These are phyloP conservation scores for Wickerhamiella azymoides DNA, from an alignment of 805 yeast genomes.

Conservation along the genomic window DNA sequence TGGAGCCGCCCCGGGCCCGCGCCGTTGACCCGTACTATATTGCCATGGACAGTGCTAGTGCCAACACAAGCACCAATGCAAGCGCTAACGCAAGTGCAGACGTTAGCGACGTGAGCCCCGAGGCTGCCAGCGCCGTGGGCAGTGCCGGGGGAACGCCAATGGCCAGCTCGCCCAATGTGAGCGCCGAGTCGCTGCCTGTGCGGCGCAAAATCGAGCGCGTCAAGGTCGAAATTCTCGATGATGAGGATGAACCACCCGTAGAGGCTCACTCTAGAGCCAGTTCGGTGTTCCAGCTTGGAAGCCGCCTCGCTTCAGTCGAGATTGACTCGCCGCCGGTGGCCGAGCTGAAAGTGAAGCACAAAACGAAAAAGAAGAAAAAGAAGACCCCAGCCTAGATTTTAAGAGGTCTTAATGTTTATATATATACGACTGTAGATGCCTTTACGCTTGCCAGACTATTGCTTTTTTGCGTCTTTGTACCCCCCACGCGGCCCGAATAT, in stretches of 20 bases:
- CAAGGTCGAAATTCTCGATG: constrained; percentile 23
- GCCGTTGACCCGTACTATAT: constrained; percentile 7
- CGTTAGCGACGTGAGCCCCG: constrained; percentile 6
- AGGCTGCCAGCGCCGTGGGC: not conserved
- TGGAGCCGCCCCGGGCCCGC: constrained; percentile 1
- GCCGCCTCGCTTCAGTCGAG: constrained; percentile 15
- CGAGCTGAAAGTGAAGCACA: constrained; percentile 23
- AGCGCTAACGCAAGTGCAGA: not conserved
- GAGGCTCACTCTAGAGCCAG: constrained; percentile 8
- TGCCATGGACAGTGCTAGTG: not conserved
- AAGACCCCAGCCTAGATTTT: not conserved
- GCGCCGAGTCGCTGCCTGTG: not conserved
- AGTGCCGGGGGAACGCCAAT: too few relatives aligned
- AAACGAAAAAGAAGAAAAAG: constrained; percentile 19
- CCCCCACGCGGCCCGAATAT: too few relatives aligned
- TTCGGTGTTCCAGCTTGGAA: constrained; percentile 17
- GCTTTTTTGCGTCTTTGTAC: too few relatives aligned
- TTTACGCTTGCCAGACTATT: too few relatives aligned
- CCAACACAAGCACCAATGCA: constrained; percentile 4
- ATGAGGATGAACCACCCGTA: constrained; percentile 17
- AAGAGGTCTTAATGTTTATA: too few relatives aligned
- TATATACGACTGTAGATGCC: too few relatives aligned
- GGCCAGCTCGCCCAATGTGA: not conserved
- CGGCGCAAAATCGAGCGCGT: constrained; percentile 10
- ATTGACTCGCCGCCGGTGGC: constrained; percentile 11